Conservation (phyloP, 306 rosid species). For the Vigna mungo region DNA sequence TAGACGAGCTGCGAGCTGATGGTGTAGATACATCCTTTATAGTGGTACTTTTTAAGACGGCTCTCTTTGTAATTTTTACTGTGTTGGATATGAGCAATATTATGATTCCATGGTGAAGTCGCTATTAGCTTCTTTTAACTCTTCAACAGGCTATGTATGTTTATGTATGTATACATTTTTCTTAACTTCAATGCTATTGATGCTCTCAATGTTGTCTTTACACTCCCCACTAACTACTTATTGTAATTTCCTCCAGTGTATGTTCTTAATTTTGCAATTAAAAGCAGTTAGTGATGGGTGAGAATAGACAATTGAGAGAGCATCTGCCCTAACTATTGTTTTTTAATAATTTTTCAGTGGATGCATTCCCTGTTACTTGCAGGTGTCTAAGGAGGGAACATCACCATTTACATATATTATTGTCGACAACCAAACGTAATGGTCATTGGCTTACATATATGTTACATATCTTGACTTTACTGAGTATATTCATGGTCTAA, state of each 20-base stretch:
- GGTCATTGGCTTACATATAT: constrained; percentile 33
- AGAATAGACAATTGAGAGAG: constrained; percentile 17
- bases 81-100: background rate
- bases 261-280: constrained; percentile 24
- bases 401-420: constrained; percentile 89
- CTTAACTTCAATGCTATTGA: constrained; percentile 1
- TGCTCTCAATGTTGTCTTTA: constrained; percentile 39
- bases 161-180: background rate
- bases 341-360: constrained; percentile 33
- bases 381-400: constrained; percentile 85
- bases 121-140: constrained; percentile 7
- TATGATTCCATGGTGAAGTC: background rate
- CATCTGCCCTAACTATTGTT: background rate
- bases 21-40: constrained; percentile 85
- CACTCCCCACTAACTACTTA: constrained; percentile 23
- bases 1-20: constrained; percentile 77
- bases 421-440: constrained; percentile 90
- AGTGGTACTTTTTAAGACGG: constrained; percentile 55
- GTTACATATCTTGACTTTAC: constrained; percentile 34
- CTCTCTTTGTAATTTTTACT: constrained; percentile 17
- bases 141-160: constrained; percentile 2
- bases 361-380: constrained; percentile 47
- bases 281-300: constrained; percentile 22
- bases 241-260: background rate
- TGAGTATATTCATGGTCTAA: constrained; percentile 32